Base-by-base conservation (phyloP, 1,139 yeast species). In the Wickerhamomyces sp. region DNA sequence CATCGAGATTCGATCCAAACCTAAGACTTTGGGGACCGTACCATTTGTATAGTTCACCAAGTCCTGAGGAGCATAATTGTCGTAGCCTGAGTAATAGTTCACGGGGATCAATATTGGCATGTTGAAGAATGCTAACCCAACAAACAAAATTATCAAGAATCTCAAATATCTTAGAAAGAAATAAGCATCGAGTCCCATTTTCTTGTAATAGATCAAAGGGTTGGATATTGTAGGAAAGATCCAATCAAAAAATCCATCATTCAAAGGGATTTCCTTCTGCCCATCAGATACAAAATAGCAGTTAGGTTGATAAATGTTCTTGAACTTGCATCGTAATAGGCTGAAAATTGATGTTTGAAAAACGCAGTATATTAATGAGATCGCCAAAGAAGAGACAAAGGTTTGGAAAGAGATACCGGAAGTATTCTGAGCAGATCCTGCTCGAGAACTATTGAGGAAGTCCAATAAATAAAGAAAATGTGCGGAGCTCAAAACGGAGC, bases 161-260 rank as follows among this genome's bases (percentile, higher is more conserved):
- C 67, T 64, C 31, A 81, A 56, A 48, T 68, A 81, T 39, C 89
- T 57, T 4, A 81, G 49, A 47, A 81, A 78, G 48, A 78, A 75
- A 52, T 78, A 81, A 0, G 84, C 74, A 56, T 83, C 90, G n/a
- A 81, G 55, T 0, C 89, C 89, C 50, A 68, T 57, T 4, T 65
- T 54, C 31, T 69, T 51, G 51, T 74, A 80, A 32, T 67, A 61
- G 16, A 67, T 65, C 15, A 73, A 64, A 10, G 70, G 66, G 21
- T 60, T 55, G 16, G 54, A 49, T 34, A 74, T 38, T 0, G 74
- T 64, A 1, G 77, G 76, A 4, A 54, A 30, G 1, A 76, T 48
- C 84, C 84, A 78, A 5, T 65, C 63, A 26, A 76, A 61, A 20
- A 72, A 59, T 0, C 73, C 72, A 27, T 60, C 58, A 5, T 69